Percentiles rank a stretch among this genome's conserved stretches.
Evolutionary conservation across 805 yeast genomes (phyloP).

Genomic region (Vanderwaltozyma polyspora): DNA sequence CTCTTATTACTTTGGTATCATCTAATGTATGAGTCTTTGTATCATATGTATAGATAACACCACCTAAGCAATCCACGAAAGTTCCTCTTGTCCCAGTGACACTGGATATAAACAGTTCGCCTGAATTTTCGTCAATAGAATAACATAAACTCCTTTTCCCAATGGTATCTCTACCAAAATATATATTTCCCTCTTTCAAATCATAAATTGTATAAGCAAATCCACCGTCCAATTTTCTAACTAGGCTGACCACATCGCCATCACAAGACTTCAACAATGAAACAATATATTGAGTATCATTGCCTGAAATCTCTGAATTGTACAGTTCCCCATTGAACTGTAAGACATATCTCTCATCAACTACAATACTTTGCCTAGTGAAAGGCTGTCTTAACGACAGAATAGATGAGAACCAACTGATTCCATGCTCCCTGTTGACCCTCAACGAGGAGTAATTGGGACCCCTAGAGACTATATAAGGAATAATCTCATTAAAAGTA

Average conservation of each 20-base stretch:
- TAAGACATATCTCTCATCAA: constrained; percentile 31
- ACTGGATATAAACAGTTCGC: constrained; percentile 38
- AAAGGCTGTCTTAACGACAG: constrained; percentile 73
- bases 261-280: constrained; percentile 25
- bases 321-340: constrained; percentile 93
- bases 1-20: constrained; percentile 8
- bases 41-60: constrained; percentile 37
- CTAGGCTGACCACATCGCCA: constrained; percentile 30
- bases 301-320: constrained; percentile 41
- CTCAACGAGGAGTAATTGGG: constrained; percentile 41
- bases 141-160: constrained; percentile 74
- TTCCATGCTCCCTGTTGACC: constrained; percentile 5
- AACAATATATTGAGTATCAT: constrained; percentile 54
- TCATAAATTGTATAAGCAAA: constrained; percentile 57
- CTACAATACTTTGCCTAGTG: constrained; percentile 55
- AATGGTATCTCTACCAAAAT: constrained; percentile 73
- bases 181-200: constrained; percentile 29
- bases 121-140: constrained; percentile 11
- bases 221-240: constrained; percentile 59
- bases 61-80: constrained; percentile 47
- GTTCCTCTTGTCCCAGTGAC: constrained; percentile 18
- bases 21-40: constrained; percentile 11
- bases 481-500: constrained; percentile 29
- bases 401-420: constrained; percentile 53
- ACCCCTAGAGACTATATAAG: constrained; percentile 47